These are phyloP conservation scores for Pseudocercospora fuligena DNA, from an alignment of 2,329 filamentous ascomycete species.

Conservation along the genomic window DNA sequence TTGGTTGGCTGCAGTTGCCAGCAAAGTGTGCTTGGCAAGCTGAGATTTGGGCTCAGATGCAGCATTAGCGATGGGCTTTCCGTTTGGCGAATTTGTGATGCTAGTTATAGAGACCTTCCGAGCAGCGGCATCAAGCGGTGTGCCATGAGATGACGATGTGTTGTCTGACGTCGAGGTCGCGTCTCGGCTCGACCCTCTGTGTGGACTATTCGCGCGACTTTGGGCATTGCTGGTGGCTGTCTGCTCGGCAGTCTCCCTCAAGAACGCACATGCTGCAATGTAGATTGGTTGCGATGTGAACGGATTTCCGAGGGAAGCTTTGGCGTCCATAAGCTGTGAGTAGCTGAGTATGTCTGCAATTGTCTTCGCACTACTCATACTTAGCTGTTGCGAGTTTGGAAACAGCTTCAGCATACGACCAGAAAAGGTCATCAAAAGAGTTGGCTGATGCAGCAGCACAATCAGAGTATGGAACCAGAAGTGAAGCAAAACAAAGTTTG, in stretches of 20 bases:
- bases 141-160: slow-evolving; percentile 16
- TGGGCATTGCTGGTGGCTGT: slow-evolving; percentile 65
- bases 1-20: slow-evolving; percentile 80
- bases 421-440: slow-evolving; percentile 76
- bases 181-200: slow-evolving; percentile 17
- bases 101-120: slow-evolving; percentile 23
- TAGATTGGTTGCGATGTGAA: slow-evolving; percentile 90
- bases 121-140: slow-evolving; percentile 17
- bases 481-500: slow-evolving; percentile 83
- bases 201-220: slow-evolving; percentile 57
- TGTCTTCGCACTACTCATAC: slow-evolving; percentile 89
- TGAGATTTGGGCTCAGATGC: slow-evolving; percentile 39
- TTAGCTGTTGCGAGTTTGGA: slow-evolving; percentile 77
- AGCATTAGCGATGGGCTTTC: slow-evolving; percentile 15
- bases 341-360: slow-evolving; percentile 89
- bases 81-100: slow-evolving; percentile 21
- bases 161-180: slow-evolving; percentile 18
- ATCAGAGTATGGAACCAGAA: slow-evolving; percentile 90
- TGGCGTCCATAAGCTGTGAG: slow-evolving; percentile 81
- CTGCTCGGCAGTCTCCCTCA: slow-evolving; percentile 78
- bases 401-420: slow-evolving; percentile 72
- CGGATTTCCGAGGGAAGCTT: slow-evolving; percentile 84
- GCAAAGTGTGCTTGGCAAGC: slow-evolving; percentile 70
- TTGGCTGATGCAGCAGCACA: slow-evolving; percentile 83
- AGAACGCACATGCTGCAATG: slow-evolving; percentile 85